phyloP scores from a whole-genome alignment of 2,329 filamentous ascomycete genomes.

The Tetracladium maxilliforme region DNA sequence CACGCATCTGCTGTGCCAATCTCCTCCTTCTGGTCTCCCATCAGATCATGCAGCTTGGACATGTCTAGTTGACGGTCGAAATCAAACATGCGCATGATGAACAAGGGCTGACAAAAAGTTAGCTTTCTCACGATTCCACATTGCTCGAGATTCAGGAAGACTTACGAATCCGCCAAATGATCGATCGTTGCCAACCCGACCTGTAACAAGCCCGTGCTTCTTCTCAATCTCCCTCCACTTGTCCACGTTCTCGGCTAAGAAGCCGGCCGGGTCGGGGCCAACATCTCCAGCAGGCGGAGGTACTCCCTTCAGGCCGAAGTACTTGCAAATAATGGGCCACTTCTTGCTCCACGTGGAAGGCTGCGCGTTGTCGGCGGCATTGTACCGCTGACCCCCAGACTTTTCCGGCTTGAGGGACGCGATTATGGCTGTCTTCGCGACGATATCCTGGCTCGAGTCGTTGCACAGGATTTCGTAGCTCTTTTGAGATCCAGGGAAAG shows the following conservation, averaged over 20 bases:
- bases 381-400: constrained; percentile 21
- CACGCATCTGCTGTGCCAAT: constrained; percentile 19
- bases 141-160: no score
- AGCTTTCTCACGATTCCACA: no score
- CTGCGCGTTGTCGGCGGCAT: constrained; percentile 22
- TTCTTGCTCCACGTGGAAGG: constrained; percentile 23
- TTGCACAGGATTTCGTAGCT: constrained; percentile 21
- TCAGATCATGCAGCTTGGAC: constrained; percentile 21
- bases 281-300: constrained; percentile 12
- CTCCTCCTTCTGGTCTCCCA: constrained; percentile 22
- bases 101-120: no score
- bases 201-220: constrained; percentile 11
- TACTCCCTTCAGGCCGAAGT: constrained; percentile 27
- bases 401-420: constrained; percentile 23
- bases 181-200: constrained; percentile 1
- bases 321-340: constrained; percentile 28
- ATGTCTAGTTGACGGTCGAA: constrained; percentile 28
- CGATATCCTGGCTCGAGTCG: constrained; percentile 22
- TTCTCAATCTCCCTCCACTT: constrained; percentile 16
- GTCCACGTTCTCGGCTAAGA: constrained; percentile 13
- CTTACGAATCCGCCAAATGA: constrained; percentile 1
- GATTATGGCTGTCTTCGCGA: constrained; percentile 23
- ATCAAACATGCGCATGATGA: constrained; percentile 15
- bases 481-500: constrained; percentile 20
- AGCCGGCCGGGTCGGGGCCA: constrained; percentile 15